A percentile compares a stretch with the other conserved stretches of the same genome.
Conservation (phyloP, 495 filamentous ascomycete species). For the Penicillium daleae region DNA sequence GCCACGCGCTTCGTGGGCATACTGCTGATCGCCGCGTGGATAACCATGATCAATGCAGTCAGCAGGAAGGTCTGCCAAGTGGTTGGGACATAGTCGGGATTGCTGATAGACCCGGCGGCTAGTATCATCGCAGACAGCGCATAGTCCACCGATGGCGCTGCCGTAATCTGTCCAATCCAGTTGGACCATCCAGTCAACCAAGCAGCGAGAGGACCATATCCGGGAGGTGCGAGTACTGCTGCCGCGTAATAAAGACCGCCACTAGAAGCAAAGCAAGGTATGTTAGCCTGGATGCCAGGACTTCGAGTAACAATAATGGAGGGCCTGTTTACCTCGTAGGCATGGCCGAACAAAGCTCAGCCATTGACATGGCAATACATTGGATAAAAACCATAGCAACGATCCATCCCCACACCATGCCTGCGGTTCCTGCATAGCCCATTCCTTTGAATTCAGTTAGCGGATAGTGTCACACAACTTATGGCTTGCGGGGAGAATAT, state of each 20-base stretch:
- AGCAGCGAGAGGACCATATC: constrained; percentile 74
- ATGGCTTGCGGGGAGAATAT: constrained; percentile 4
- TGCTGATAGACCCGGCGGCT: constrained; percentile 67
- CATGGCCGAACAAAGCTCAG: constrained; percentile 69
- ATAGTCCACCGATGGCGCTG: constrained; percentile 68
- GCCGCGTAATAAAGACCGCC: constrained; percentile 81
- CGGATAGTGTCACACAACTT: neutral
- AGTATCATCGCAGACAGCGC: constrained; percentile 72
- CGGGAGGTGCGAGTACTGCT: constrained; percentile 76
- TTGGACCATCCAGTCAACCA: constrained; percentile 80
- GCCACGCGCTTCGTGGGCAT: constrained; percentile 77
- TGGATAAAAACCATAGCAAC: constrained; percentile 76
- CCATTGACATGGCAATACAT: constrained; percentile 70
- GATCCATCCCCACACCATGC: constrained; percentile 86
- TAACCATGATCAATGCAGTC: constrained; percentile 68
- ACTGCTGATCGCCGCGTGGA: constrained; percentile 72
- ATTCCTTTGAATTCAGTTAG: constrained; percentile 50
- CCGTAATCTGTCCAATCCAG: constrained; percentile 72
- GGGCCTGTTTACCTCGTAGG: constrained; percentile 54
- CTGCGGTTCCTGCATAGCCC: constrained; percentile 79
- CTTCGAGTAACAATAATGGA: neutral
- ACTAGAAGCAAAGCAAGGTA: constrained; percentile 39
- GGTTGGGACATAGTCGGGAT: constrained; percentile 66
- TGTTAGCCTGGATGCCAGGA: constrained; percentile 13
- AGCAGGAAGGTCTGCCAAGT: constrained; percentile 74